Evolutionary conservation across 345 rosid genomes (phyloP).

Genomic region (Gossypium stocksii): DNA sequence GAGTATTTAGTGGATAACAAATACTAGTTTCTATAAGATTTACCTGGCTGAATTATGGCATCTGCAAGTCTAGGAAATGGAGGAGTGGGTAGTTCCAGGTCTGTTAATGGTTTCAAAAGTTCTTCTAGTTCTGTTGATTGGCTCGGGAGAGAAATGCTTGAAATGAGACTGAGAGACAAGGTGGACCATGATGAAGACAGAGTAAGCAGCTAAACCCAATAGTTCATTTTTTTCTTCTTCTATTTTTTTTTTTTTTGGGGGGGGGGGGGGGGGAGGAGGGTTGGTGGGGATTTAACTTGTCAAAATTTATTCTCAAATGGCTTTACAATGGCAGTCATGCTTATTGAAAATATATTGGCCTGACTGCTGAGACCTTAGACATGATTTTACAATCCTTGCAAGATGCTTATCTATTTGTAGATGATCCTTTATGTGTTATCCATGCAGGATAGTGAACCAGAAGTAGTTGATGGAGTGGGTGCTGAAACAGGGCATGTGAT

Average conservation of each 20-base stretch:
- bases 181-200: conserved; percentile 77
- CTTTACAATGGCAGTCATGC: background rate
- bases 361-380: background rate
- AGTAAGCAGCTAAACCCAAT: conserved; percentile 38
- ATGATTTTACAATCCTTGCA: background rate
- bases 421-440: background rate
- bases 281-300: background rate
- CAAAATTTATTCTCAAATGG: conserved; percentile 6
- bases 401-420: background rate
- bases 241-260: no score
- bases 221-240: no score
- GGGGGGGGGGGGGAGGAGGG: background rate
- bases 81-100: conserved; percentile 93
- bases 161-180: conserved; percentile 85
- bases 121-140: conserved; percentile 96
- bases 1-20: conserved; percentile 29
- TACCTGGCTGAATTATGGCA: conserved; percentile 53
- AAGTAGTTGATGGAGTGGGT: conserved; percentile 76
- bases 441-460: conserved; percentile 92
- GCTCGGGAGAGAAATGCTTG: conserved; percentile 93
- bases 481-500: conserved; percentile 92
- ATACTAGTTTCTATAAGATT: conserved; percentile 34
- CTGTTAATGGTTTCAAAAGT: conserved; percentile 71
- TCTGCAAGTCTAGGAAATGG: conserved; percentile 87
- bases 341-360: background rate